A percentile compares a stretch with the other conserved stretches of the same genome.
phyloP scores from a whole-genome alignment of 805 yeast species.

The Spathaspora arborariae region DNA sequence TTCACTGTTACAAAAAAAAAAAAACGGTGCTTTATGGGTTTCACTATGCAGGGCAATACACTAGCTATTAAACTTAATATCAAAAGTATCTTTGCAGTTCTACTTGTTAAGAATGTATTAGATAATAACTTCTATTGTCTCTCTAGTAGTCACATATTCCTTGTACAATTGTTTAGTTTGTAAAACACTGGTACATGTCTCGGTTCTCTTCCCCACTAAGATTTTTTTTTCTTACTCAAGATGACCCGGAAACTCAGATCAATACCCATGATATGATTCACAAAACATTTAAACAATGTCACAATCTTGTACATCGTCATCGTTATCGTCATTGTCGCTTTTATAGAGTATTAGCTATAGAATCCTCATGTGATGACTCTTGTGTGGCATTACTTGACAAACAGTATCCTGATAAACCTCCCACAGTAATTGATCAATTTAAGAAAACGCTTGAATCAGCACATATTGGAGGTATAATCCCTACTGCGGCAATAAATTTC shows the following conservation, averaged over 20 bases:
- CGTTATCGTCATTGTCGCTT: background rate
- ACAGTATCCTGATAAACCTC: constrained; percentile 27
- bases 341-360: constrained; percentile 79
- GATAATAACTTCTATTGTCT: no score
- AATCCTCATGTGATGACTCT: constrained; percentile 93
- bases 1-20: no score
- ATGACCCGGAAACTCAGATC: background rate
- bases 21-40: no score
- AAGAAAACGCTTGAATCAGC: constrained; percentile 66
- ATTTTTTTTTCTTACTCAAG: background rate
- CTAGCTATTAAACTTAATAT: no score
- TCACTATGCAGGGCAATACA: no score
- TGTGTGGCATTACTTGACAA: constrained; percentile 79
- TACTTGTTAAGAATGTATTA: no score
- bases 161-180: no score
- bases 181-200: background rate
- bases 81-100: no score
- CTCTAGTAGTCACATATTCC: no score
- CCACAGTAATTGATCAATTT: constrained; percentile 52
- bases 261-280: background rate
- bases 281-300: background rate
- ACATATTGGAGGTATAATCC: constrained; percentile 78
- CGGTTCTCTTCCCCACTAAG: background rate
- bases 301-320: no score
- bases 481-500: constrained; percentile 77